phyloP scores from a whole-genome alignment of 192 early-diverging fungal species.

The Coemansia umbellata region DNA sequence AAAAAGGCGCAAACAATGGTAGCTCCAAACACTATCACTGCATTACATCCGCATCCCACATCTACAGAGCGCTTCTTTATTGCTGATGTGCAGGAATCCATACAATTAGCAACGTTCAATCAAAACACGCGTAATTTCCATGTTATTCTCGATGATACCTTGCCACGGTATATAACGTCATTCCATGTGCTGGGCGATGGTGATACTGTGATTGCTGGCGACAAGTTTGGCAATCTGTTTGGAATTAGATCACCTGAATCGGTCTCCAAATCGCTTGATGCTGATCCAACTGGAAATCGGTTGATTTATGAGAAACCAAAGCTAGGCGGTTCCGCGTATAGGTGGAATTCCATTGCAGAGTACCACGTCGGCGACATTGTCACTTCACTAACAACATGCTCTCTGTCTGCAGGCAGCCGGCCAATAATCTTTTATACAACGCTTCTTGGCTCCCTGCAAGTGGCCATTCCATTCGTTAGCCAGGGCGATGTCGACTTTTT shows the following conservation, averaged over 20 bases:
- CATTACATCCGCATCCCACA: constrained; percentile 62
- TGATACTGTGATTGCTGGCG: constrained; percentile 86
- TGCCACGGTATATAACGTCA: constrained; percentile 79
- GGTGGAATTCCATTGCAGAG: constrained; percentile 66
- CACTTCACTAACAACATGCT: constrained; percentile 73
- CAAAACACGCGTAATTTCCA: constrained; percentile 75
- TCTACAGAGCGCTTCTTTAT: constrained; percentile 71
- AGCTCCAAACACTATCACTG: constrained; percentile 64
- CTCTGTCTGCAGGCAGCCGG: constrained; percentile 81
- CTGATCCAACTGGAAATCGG: constrained; percentile 82
- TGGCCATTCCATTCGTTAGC: constrained; percentile 63
- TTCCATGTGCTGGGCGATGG: constrained; percentile 78
- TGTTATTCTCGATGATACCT: constrained; percentile 91
- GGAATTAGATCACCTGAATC: constrained; percentile 67
- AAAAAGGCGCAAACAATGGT: constrained; percentile 74
- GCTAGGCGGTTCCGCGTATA: constrained; percentile 66
- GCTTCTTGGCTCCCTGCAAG: constrained; percentile 78
- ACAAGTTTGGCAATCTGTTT: constrained; percentile 97
- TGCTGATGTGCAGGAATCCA: constrained; percentile 85
- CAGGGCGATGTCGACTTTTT: constrained; percentile 82
- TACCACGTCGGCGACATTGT: constrained; percentile 87
- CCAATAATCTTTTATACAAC: constrained; percentile 85
- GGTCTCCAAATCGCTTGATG: constrained; percentile 70
- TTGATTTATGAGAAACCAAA: constrained; percentile 77
- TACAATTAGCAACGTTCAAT: constrained; percentile 72